A percentile compares a stretch with the other conserved stretches of the same genome.
phyloP scores from a whole-genome alignment of 768 basidiomycete species.

The Cystobasidiopsis lactophilus region DNA sequence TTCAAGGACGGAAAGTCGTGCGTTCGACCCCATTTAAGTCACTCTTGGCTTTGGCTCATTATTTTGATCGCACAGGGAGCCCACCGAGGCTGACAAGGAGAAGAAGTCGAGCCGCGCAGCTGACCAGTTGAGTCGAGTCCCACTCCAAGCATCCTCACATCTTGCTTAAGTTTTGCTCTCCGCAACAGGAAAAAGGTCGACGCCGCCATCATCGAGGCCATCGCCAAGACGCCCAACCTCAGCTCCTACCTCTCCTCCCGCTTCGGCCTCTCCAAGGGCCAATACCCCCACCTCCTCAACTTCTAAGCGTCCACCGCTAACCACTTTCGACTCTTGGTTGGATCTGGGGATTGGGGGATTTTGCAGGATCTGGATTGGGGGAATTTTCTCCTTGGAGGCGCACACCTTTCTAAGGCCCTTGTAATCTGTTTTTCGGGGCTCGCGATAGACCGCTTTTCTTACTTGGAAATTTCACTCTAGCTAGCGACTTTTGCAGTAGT shows the following conservation, averaged over 20 bases:
- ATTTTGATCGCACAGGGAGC: not conserved
- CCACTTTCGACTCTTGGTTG: too few relatives aligned
- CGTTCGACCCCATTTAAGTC: too few relatives aligned
- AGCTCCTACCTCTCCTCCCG: constrained; percentile 76
- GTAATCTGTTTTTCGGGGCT: too few relatives aligned
- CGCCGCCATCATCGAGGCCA: constrained; percentile 49
- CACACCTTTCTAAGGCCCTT: too few relatives aligned
- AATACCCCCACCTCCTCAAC: constrained; percentile 81
- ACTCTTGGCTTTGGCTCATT: not conserved
- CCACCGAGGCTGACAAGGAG: constrained; percentile 9
- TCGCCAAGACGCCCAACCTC: constrained; percentile 78
- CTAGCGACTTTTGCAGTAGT: too few relatives aligned
- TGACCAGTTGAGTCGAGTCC: constrained; percentile 50
- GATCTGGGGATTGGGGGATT: too few relatives aligned
- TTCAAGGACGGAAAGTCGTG: constrained; percentile 67
- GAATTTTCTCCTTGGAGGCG: too few relatives aligned
- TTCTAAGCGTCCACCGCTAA: constrained; percentile 54
- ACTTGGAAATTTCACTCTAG: too few relatives aligned
- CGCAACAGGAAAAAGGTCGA: constrained; percentile 32
- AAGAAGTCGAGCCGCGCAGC: constrained; percentile 45
- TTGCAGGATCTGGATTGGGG: too few relatives aligned
- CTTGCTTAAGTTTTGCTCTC: not conserved
- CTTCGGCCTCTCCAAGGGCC: constrained; percentile 89
- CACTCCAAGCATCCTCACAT: constrained; percentile 32
- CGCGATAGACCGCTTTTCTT: too few relatives aligned